Conservation (phyloP, 2,329 filamentous ascomycete species). For the Fusarium virguliforme region DNA sequence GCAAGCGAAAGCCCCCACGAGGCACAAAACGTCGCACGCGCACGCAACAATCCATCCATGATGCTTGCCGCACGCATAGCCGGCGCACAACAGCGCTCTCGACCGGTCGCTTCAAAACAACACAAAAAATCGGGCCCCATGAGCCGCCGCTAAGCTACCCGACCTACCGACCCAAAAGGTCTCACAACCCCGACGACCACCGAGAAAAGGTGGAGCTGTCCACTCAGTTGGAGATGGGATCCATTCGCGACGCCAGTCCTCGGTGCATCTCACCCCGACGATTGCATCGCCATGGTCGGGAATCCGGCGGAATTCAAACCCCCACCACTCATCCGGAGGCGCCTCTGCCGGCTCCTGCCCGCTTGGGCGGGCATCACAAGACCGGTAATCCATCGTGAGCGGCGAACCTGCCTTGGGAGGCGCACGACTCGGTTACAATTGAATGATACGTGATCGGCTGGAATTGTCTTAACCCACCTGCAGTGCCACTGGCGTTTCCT, state of each 20-base stretch:
- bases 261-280: conserved; percentile 44
- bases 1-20: conserved; percentile 6
- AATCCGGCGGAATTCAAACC: conserved; percentile 32
- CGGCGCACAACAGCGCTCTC: not conserved
- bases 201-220: conserved; percentile 43
- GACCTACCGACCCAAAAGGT: conserved; percentile 21
- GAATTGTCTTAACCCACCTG: conserved; percentile 36
- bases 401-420: not conserved
- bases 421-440: conserved; percentile 11
- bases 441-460: conserved; percentile 32
- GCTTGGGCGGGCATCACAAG: conserved; percentile 34
- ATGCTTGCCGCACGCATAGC: not conserved
- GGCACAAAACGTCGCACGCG: conserved; percentile 4
- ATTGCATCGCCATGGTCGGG: conserved; percentile 30
- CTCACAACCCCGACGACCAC: conserved; percentile 37
- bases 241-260: conserved; percentile 40
- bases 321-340: conserved; percentile 20
- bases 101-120: not conserved
- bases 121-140: conserved; percentile 17
- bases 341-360: conserved; percentile 33
- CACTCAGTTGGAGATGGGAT: conserved; percentile 34
- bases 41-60: not conserved
- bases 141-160: conserved; percentile 33
- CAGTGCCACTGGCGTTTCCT: conserved; percentile 31
- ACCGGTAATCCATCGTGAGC: conserved; percentile 16